These are phyloP conservation scores for Coemansia sp. DNA, from an alignment of 192 early-diverging fungal species.

Conservation along the genomic window DNA sequence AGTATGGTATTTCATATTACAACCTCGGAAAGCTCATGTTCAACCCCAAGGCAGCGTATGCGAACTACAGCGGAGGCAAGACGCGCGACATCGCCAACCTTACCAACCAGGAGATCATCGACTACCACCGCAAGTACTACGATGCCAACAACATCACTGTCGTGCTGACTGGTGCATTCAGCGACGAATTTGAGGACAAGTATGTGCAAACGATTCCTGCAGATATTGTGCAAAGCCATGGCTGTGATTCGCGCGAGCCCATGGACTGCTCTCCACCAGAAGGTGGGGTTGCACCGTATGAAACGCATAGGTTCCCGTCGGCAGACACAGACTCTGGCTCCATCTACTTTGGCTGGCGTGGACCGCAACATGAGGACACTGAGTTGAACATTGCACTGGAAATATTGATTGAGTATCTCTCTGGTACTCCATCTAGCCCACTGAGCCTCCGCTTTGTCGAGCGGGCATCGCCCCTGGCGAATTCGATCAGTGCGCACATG, in stretches of 20 bases:
- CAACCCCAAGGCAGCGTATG: slow-evolving; percentile 59
- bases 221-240: no score
- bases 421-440: slow-evolving; percentile 68
- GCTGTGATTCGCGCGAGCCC: background rate
- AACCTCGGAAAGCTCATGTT: slow-evolving; percentile 23
- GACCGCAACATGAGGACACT: slow-evolving; percentile 47
- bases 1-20: no score
- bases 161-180: slow-evolving; percentile 60
- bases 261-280: slow-evolving; percentile 31
- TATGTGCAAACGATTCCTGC: no score
- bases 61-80: slow-evolving; percentile 72
- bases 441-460: slow-evolving; percentile 79
- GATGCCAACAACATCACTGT: slow-evolving; percentile 61
- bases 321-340: slow-evolving; percentile 5
- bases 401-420: slow-evolving; percentile 70
- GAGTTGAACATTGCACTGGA: slow-evolving; percentile 62
- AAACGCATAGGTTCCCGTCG: slow-evolving; percentile 55
- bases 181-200: no score
- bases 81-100: slow-evolving; percentile 70
- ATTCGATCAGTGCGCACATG: slow-evolving; percentile 59
- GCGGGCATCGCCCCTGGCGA: slow-evolving; percentile 61
- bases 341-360: no score
- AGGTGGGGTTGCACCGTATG: background rate
- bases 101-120: slow-evolving; percentile 63
- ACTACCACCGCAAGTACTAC: no score